phyloP scores from a whole-genome alignment of 179 eudicot species.

The Monotropa hypopitys region DNA sequence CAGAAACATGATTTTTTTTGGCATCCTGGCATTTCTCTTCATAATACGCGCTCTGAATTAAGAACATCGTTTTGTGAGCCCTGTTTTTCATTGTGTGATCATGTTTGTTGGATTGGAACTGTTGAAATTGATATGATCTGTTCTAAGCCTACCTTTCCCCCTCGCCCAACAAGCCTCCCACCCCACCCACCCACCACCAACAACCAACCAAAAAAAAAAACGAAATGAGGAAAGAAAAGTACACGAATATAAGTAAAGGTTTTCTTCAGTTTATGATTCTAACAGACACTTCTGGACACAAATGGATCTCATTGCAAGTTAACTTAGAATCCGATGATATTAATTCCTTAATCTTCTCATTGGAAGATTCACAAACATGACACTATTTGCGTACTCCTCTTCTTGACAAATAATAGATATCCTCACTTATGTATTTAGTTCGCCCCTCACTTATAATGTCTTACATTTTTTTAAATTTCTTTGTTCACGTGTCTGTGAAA shows the following conservation, averaged over 20 bases:
- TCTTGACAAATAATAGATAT: not conserved
- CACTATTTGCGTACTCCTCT: not conserved
- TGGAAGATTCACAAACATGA: not conserved
- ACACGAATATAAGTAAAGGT: no score
- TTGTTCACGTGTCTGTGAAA: not conserved
- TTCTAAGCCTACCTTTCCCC: no score
- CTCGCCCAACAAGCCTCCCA: no score
- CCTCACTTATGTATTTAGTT: not conserved
- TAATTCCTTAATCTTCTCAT: not conserved
- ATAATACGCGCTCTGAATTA: not conserved
- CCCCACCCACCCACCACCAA: no score
- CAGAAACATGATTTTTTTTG: not conserved
- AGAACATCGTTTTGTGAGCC: not conserved
- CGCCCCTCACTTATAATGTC: not conserved
- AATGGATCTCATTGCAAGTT: no score
- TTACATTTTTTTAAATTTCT: not conserved
- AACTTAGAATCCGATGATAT: not conserved
- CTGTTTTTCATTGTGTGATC: not conserved
- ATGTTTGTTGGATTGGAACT: no score
- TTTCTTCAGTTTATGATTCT: no score
- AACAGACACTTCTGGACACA: no score
- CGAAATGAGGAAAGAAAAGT: no score
- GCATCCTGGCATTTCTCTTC: not conserved
- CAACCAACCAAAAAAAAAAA: no score
- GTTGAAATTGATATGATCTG: no score